Base-by-base conservation (phyloP, 371 early-diverging fungal species). In the Mucor piriformis region DNA sequence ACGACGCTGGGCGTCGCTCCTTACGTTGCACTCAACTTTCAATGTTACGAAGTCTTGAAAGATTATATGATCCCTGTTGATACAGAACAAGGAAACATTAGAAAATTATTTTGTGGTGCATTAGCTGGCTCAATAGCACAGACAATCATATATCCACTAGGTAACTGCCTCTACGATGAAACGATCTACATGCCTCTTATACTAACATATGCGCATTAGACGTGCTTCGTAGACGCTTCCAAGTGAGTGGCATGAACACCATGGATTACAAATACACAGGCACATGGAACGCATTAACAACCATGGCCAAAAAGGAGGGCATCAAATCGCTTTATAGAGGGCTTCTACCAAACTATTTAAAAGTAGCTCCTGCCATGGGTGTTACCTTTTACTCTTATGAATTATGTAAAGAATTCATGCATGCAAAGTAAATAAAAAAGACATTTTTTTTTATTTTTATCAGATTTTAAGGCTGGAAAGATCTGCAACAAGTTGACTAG, bases 121-220 rank as follows among this genome's bases (percentile, higher is more conserved):
- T 64, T 92, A 50, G 95, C 93, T 20, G 97, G 97, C 15, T 88
- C 92, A 53, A 85, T 92, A 65, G 91, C 92, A 6, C 96, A 96
- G 71, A 92, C 93, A 2, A 83, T 92, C 29, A 95, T 94, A 10
- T 96, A 95, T 68, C 97, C 97, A 23, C 75, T 96, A 56, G 77
- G 74, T 73, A 66, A 65, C 21, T 3, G 18, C 70, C 43, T 64
- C 29, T 32, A n/a, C n/a, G n/a, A n/a, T n/a, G n/a, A n/a, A n/a
- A n/a, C n/a, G n/a, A n/a, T n/a, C n/a, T n/a, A n/a, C n/a, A n/a
- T n/a, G n/a, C n/a, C n/a, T n/a, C n/a, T n/a, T n/a, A n/a, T n/a
- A n/a, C n/a, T n/a, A n/a, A n/a, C n/a, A n/a, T n/a, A n/a, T n/a
- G n/a, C n/a, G n/a, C n/a, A n/a, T n/a, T 34, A 63, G 95, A 94